Conservation (phyloP, 441 rosid species). For the Populus hybrid region DNA sequence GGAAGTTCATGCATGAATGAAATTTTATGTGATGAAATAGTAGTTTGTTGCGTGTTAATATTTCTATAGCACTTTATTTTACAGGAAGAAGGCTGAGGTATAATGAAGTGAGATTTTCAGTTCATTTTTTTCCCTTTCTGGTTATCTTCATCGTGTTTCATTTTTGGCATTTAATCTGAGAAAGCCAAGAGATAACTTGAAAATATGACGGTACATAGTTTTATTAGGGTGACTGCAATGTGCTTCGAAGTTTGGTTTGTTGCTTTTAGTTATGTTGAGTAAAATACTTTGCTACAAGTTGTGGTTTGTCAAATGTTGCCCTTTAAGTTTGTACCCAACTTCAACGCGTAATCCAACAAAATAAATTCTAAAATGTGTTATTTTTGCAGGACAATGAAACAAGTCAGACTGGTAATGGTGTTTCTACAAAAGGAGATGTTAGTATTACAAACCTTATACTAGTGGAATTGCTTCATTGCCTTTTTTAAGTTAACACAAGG, state of each 20-base stretch:
- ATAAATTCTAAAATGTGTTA: conserved; percentile 13
- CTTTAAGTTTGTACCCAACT: neutral
- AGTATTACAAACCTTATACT: conserved; percentile 31
- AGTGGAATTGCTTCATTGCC: conserved; percentile 24
- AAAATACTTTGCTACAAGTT: neutral
- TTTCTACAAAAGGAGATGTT: conserved; percentile 50
- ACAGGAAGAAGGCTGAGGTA: neutral
- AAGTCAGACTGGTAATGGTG: conserved; percentile 38
- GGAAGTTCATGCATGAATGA: neutral
- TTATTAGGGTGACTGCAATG: neutral
- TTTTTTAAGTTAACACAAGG: conserved; percentile 14
- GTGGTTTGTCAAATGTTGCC: neutral
- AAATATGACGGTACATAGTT: neutral
- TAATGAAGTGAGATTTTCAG: neutral
- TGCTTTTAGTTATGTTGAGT: neutral
- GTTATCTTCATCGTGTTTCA: too few relatives aligned
- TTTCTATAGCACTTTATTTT: neutral
- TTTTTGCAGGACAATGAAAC: conserved; percentile 64
- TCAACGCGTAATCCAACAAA: neutral
- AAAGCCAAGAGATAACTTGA: neutral
- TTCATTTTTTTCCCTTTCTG: neutral
- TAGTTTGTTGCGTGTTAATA: neutral
- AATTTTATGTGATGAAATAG: neutral
- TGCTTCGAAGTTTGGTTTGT: neutral
- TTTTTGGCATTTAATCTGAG: neutral